phyloP scores from a whole-genome alignment of 169 alveolate genomes.

The Theileria sp. region DNA sequence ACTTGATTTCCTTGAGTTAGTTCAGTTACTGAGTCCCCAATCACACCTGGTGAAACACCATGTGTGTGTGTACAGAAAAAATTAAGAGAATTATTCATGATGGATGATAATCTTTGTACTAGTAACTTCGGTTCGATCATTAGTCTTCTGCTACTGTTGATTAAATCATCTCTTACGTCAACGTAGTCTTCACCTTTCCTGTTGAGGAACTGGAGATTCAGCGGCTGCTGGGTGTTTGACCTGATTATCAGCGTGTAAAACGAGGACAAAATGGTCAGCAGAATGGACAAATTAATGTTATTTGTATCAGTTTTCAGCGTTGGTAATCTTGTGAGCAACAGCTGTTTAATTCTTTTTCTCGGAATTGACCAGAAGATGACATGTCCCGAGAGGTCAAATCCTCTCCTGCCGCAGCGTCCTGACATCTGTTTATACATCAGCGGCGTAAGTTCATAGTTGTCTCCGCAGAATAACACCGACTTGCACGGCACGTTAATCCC shows the following conservation, averaged over 20 bases:
- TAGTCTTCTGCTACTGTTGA: conserved; percentile 31
- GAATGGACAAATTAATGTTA: conserved; percentile 44
- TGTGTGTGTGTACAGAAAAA: background rate
- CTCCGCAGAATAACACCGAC: conserved; percentile 83
- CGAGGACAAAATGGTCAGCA: conserved; percentile 39
- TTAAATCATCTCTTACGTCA: conserved; percentile 4
- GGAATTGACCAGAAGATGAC: conserved; percentile 87
- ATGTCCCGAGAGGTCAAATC: conserved; percentile 88
- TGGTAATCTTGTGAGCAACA: conserved; percentile 78
- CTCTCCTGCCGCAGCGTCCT: conserved; percentile 92
- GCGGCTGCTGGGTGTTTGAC: conserved; percentile 18
- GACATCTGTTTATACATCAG: conserved; percentile 88
- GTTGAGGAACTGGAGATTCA: conserved; percentile 23
- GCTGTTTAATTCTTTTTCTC: conserved; percentile 74
- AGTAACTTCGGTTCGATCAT: conserved; percentile 39
- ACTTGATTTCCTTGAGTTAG: no score
- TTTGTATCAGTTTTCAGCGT: conserved; percentile 67
- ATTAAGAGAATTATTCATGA: conserved; percentile 33
- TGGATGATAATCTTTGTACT: conserved; percentile 54
- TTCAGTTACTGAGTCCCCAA: no score
- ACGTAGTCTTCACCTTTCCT: conserved; percentile 18
- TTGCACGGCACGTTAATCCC: conserved; percentile 91
- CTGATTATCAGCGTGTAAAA: conserved; percentile 40
- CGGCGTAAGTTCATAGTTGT: conserved; percentile 81
- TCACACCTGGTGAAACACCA: no score